Percentiles rank a stretch among this genome's conserved stretches.
These are phyloP conservation scores for Candida freyschussii DNA, from an alignment of 1,139 yeast species.

Conservation along the genomic window DNA sequence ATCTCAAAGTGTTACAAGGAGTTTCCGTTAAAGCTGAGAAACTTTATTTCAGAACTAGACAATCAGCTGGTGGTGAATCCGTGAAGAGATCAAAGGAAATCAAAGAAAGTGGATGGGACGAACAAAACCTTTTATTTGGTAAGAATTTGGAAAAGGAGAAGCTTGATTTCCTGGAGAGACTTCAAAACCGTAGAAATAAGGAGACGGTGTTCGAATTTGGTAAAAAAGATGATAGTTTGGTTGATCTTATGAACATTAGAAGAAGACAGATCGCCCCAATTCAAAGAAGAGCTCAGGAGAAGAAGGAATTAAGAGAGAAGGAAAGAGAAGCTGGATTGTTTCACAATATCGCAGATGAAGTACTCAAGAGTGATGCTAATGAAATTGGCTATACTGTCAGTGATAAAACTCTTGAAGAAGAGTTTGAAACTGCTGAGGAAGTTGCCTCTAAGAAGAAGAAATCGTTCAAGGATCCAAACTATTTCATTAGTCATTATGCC, in stretches of 20 bases:
- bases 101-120: conserved; percentile 82
- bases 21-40: conserved; percentile 88
- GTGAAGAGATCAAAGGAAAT: conserved; percentile 81
- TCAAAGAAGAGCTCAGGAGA: conserved; percentile 71
- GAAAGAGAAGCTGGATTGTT: conserved; percentile 74
- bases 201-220: conserved; percentile 94
- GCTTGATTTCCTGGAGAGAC: conserved; percentile 62
- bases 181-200: conserved; percentile 62
- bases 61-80: conserved; percentile 81
- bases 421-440: conserved; percentile 63
- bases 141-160: conserved; percentile 70
- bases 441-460: conserved; percentile 35
- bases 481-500: conserved; percentile 86
- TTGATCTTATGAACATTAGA: conserved; percentile 80
- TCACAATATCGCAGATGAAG: conserved; percentile 69
- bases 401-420: conserved; percentile 47
- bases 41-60: conserved; percentile 78
- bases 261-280: conserved; percentile 85
- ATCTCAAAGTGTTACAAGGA: conserved; percentile 55
- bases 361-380: conserved; percentile 43
- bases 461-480: conserved; percentile 72
- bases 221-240: conserved; percentile 64
- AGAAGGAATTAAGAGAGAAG: conserved; percentile 61
- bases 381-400: conserved; percentile 55
- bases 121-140: conserved; percentile 74